phyloP scores from a whole-genome alignment of 2,329 filamentous ascomycete species.

The Alternaria brassicicola region DNA sequence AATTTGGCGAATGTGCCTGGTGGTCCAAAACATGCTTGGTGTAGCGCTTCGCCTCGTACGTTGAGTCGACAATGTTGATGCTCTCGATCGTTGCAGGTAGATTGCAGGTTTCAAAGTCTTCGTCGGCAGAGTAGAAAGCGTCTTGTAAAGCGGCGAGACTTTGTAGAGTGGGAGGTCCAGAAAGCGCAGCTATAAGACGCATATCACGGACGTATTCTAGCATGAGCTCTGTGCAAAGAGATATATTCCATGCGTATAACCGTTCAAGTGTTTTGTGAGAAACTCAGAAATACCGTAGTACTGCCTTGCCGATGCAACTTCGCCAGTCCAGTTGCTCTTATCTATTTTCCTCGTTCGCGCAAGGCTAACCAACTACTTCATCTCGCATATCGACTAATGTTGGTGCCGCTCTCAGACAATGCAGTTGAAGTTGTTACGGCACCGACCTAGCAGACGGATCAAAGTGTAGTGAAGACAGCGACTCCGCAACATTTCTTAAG shows the following conservation, averaged over 20 bases:
- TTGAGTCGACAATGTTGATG: neutral
- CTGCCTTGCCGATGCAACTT: too few species aligned
- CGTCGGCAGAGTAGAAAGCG: neutral
- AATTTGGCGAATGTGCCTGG: neutral
- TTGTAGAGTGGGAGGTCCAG: neutral
- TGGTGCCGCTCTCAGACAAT: too few species aligned
- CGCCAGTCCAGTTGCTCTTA: too few species aligned
- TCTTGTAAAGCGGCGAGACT: neutral
- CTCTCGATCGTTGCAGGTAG: neutral
- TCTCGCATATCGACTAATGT: too few species aligned
- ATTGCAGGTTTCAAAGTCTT: neutral
- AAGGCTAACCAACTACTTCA: too few species aligned
- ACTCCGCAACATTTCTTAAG: neutral
- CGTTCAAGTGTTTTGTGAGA: too few species aligned
- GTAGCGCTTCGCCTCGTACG: neutral
- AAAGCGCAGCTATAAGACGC: neutral
- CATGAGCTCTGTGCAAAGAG: too few species aligned
- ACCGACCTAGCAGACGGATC: neutral
- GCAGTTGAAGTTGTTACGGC: too few species aligned
- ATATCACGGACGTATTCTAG: neutral
- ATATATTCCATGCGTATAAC: too few species aligned
- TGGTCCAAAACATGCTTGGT: neutral
- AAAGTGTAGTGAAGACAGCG: neutral
- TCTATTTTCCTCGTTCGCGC: too few species aligned
- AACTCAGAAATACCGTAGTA: too few species aligned